Conservation (phyloP, 1,284 basidiomycete species). For the Ustilago sp. region DNA sequence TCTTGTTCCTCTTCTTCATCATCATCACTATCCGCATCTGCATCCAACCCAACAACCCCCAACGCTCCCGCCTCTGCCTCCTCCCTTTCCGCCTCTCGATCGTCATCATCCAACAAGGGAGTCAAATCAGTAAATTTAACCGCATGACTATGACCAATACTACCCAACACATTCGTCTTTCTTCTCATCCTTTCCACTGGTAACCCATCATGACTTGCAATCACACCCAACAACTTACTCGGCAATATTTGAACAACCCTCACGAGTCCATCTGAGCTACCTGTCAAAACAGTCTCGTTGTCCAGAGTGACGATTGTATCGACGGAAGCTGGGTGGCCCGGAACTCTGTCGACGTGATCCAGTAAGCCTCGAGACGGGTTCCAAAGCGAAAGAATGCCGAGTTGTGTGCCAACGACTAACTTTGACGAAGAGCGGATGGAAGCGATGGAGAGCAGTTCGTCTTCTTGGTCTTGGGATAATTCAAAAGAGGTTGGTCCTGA, state of each 20-base stretch:
- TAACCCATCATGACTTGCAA: constrained; percentile 85
- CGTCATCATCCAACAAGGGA: constrained; percentile 73
- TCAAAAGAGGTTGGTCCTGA: constrained; percentile 75
- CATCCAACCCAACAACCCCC: constrained; percentile 22
- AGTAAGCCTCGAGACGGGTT: constrained; percentile 86
- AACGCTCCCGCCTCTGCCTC: constrained; percentile 26
- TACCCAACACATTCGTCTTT: constrained; percentile 84
- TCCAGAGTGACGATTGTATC: constrained; percentile 78
- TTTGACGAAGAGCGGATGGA: constrained; percentile 85
- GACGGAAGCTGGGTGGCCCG: constrained; percentile 80
- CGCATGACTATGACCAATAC: constrained; percentile 89
- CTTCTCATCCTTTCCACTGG: constrained; percentile 86
- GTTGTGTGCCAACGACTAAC: constrained; percentile 86
- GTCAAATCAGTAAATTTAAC: constrained; percentile 85
- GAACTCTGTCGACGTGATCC: constrained; percentile 92
- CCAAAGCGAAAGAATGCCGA: constrained; percentile 91
- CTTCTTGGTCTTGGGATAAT: constrained; percentile 91
- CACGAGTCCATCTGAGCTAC: constrained; percentile 91
- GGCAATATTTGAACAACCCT: constrained; percentile 90
- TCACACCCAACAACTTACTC: constrained; percentile 87
- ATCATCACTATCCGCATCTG: constrained; percentile 12
- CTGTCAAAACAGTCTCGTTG: constrained; percentile 79
- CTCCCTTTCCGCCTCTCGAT: constrained; percentile 34
- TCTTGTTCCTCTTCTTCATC: constrained; percentile 35
- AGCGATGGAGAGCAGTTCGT: constrained; percentile 87